Conservation (phyloP, 352 stramenopile genomes). For the Phytophthora cryptogea region DNA sequence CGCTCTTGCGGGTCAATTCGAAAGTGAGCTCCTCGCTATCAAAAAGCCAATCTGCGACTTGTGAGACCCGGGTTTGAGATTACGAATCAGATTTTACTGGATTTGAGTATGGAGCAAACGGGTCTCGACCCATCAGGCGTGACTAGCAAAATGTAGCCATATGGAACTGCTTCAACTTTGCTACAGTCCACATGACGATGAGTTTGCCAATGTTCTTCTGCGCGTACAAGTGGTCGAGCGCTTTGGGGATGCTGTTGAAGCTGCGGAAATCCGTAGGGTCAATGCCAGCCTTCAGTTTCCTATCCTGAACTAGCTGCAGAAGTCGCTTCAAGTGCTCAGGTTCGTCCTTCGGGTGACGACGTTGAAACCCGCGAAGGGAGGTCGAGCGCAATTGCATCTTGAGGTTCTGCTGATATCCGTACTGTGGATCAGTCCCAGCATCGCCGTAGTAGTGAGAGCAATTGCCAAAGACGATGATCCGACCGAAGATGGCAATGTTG, state of each 20-base stretch:
- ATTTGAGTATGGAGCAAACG: slow-evolving; percentile 1
- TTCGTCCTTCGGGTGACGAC: slow-evolving; percentile 37
- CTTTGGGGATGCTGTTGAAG: slow-evolving; percentile 59
- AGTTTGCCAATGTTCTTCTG: slow-evolving; percentile 84
- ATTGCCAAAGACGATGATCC: slow-evolving; percentile 55
- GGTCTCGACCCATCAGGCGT: slow-evolving; percentile 3
- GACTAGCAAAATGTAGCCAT: slow-evolving; percentile 23
- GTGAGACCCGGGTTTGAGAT: slow-evolving; percentile 19
- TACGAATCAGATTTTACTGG: slow-evolving; percentile 16
- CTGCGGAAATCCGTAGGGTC: slow-evolving; percentile 46
- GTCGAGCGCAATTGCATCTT: slow-evolving; percentile 44
- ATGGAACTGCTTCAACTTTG: slow-evolving; percentile 6
- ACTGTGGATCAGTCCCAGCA: slow-evolving; percentile 30
- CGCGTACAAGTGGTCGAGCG: slow-evolving; percentile 63
- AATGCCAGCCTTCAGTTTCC: slow-evolving; percentile 56
- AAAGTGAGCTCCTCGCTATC: slow-evolving; percentile 2
- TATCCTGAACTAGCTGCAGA: slow-evolving; percentile 48
- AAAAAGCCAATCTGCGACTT: slow-evolving; percentile 15
- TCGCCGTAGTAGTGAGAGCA: slow-evolving; percentile 34
- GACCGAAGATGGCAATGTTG: slow-evolving; percentile 59
- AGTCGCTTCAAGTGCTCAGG: slow-evolving; percentile 37
- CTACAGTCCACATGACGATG: slow-evolving; percentile 37
- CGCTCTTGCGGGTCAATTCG: slow-evolving; percentile 3
- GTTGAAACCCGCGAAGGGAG: slow-evolving; percentile 53
- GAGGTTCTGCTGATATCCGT: slow-evolving; percentile 33